phyloP scores from a whole-genome alignment of 2,329 filamentous ascomycete species.

The Nigrospora oryzae region DNA sequence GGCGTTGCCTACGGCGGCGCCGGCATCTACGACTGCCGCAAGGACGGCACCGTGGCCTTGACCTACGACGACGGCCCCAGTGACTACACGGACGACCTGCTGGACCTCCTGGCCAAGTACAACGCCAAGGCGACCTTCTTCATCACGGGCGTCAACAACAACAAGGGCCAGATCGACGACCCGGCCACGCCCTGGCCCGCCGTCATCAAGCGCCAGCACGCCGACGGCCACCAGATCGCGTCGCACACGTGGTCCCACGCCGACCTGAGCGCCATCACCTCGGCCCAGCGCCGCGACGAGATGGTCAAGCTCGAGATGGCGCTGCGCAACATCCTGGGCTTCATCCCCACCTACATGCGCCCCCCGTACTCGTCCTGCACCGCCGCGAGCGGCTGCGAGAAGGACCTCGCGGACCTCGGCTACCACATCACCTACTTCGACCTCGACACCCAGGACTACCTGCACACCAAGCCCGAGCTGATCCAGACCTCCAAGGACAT shows the following conservation, averaged over 20 bases:
- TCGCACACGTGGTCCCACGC: slow-evolving; percentile 39
- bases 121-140: slow-evolving; percentile 15
- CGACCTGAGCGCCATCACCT: slow-evolving; percentile 26
- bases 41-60: slow-evolving; percentile 9
- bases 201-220: slow-evolving; percentile 32
- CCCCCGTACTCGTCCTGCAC: slow-evolving; percentile 29
- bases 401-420: slow-evolving; percentile 28
- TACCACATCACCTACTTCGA: slow-evolving; percentile 51
- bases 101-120: slow-evolving; percentile 8
- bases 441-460: slow-evolving; percentile 53
- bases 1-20: slow-evolving; percentile 38
- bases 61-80: slow-evolving; percentile 17
- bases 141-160: slow-evolving; percentile 31
- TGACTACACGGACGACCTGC: slow-evolving; percentile 9
- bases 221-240: slow-evolving; percentile 36
- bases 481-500: slow-evolving; percentile 38
- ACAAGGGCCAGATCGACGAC: slow-evolving; percentile 27
- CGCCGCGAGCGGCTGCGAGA: slow-evolving; percentile 19
- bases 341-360: slow-evolving; percentile 33
- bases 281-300: slow-evolving; percentile 25
- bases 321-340: slow-evolving; percentile 30
- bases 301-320: slow-evolving; percentile 38
- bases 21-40: slow-evolving; percentile 32
- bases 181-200: slow-evolving; percentile 18
- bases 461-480: slow-evolving; percentile 34